Conservation (phyloP, 164 flowering plant species). For the Malania oleifera region DNA sequence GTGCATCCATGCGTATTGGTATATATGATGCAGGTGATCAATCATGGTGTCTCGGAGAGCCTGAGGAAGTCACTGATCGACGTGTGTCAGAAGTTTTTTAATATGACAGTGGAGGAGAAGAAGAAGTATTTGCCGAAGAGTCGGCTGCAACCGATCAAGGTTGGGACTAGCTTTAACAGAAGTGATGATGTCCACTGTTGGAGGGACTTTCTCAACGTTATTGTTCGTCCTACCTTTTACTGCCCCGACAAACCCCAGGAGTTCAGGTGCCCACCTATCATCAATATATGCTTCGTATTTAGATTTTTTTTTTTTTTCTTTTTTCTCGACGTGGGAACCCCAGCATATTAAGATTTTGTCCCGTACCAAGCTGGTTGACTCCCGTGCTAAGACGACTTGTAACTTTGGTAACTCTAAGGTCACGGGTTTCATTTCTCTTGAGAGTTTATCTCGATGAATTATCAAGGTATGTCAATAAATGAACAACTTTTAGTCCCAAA, state of each 20-base stretch:
- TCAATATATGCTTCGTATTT: too few relatives aligned
- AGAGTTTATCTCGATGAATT: too few relatives aligned
- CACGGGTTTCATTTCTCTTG: too few relatives aligned
- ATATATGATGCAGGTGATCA: constrained; percentile 68
- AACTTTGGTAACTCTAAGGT: too few relatives aligned
- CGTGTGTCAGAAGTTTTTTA: constrained; percentile 36
- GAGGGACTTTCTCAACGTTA: constrained; percentile 71
- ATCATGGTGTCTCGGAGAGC: constrained; percentile 60
- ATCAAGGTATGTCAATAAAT: too few relatives aligned
- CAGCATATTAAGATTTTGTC: too few relatives aligned
- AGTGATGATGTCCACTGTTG: constrained; percentile 46
- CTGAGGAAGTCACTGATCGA: constrained; percentile 35
- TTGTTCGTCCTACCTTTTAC: constrained; percentile 60
- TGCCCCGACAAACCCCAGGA: constrained; percentile 40
- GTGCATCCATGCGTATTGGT: too few relatives aligned
- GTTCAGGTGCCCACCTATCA: constrained; percentile 40
- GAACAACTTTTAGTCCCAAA: too few relatives aligned
- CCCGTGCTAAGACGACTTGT: too few relatives aligned
- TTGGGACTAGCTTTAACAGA: constrained; percentile 64
- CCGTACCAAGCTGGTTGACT: too few relatives aligned
- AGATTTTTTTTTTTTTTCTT: not conserved
- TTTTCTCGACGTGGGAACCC: too few relatives aligned
- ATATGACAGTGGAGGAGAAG: constrained; percentile 59
- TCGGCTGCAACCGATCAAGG: constrained; percentile 48
- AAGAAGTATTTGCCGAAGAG: constrained; percentile 27